Evolutionary conservation across 352 stramenopile genomes (phyloP), one percentile per base, ranked within the genome.

Genomic region (Pythium guiyangense): DNA sequence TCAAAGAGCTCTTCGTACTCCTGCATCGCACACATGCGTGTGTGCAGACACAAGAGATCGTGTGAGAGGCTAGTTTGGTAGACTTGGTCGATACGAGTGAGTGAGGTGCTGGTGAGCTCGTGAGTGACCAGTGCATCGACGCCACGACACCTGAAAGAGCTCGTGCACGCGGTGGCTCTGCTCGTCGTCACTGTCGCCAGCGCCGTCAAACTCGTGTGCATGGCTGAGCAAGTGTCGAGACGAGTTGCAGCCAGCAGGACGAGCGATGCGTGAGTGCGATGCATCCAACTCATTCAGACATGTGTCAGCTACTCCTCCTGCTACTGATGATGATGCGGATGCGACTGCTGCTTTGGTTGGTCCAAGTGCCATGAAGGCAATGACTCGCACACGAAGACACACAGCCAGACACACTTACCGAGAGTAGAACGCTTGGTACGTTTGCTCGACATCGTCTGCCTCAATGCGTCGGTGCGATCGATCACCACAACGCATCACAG

Each of bases 1-100:
- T 83, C 76, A 53, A 86, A 83, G 18, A 86, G 57, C 49, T 63
- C 29, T 29, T 88, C 75, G 50, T 85, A 88, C 29, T 67, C 59
- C 74, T 86, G 47, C 18, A 29, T 18, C 3, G 44, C 27, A 4
- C 12, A n/a, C 15, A 44, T n/a, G 37, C 0, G 20, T 31, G 9
- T 22, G 42, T 17, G 48, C 20, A 42, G 29, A 53, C 10, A 46
- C 25, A 20, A 40, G 53, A 52, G 25, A 14, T 12, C 35, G 12
- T 40, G 35, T n/a, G n/a, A n/a, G n/a, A n/a, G n/a, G n/a, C n/a
- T n/a, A n/a, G n/a, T n/a, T n/a, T n/a, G n/a, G n/a, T n/a, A n/a
- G n/a, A n/a, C n/a, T n/a, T n/a, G n/a, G n/a, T n/a, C 35, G 35
- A 14, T 25, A 31, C 25, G 22, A 50, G 17, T 22, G 27, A 47